Base-by-base conservation (phyloP, 306 rosid species). In the Sechiopsis laciniata region DNA sequence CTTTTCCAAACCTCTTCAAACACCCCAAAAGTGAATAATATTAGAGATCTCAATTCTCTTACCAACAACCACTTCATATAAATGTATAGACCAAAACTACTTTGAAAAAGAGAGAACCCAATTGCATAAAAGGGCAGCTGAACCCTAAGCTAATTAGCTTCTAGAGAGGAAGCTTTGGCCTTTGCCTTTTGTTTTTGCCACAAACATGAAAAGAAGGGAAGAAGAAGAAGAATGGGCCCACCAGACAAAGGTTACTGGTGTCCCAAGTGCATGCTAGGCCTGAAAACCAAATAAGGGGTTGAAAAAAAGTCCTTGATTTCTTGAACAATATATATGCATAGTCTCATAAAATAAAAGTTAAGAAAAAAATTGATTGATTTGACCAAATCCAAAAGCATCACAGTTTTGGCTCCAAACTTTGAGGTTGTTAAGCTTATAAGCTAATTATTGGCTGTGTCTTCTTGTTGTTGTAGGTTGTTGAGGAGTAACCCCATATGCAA, bases 181-280 rank as follows among this genome's bases (percentile, higher is more conserved):
- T 65, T 37, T 65, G 42, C 40, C 65, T 59, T 59, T 50, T 50
- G 52, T 12, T 10, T 11, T 48, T 48, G 19, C 13, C 32, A 53
- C 50, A 17, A 55, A 45, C 37, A 68, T 68, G 73, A 68, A 48
- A 68, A 68, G 73, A 68, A 68, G 73, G 55, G 72, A 67, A 67
- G 16, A 42, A 42, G n/a, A 19, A 42, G 55, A 42, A 19, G 32
- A 10, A 17, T 13, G 73, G 73, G 21, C 73, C 73, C 73, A 68
- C 3, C 13, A 68, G 73, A 50, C 73, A 68, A 68, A 68, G 57
- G 21, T 68, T 50, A 51, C 73, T 50, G 58, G 37, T 20, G 72
- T 67, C 72, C n/a, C n/a, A 67, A 45, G 13, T 10, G 24, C 71
- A 51, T 46, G 37, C 51, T 20, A 8, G 24, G 26, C 70, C 52